phyloP scores from a whole-genome alignment of 805 yeast genomes.

The Candida ipomoeae region DNA sequence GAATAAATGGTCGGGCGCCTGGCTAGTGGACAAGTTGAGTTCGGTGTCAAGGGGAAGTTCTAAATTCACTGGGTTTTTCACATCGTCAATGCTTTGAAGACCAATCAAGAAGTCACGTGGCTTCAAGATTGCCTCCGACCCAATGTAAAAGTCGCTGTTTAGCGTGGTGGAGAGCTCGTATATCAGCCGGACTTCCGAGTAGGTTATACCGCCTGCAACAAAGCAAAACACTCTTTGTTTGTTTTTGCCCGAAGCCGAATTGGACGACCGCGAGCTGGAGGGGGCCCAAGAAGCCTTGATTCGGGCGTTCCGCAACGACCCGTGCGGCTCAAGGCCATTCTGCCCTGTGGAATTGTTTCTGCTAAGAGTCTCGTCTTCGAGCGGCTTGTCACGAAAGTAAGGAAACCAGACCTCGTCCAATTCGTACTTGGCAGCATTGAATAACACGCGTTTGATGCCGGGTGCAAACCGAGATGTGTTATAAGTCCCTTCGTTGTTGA shows the following conservation, averaged over 20 bases:
- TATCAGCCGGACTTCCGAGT: conserved; percentile 72
- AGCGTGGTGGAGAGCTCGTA: conserved; percentile 61
- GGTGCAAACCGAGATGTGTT: conserved; percentile 73
- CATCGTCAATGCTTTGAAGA: conserved; percentile 36
- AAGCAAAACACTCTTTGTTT: conserved; percentile 74
- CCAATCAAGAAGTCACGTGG: conserved; percentile 48
- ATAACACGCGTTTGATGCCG: conserved; percentile 57
- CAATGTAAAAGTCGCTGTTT: conserved; percentile 62
- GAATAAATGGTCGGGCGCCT: conserved; percentile 17
- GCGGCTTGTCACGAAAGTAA: conserved; percentile 70
- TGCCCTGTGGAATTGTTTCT: conserved; percentile 1
- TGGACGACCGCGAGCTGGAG: conserved; percentile 15
- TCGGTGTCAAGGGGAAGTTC: conserved; percentile 26
- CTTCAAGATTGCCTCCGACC: conserved; percentile 35
- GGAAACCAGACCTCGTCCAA: conserved; percentile 65
- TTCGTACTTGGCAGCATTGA: conserved; percentile 45
- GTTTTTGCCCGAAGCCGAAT: conserved; percentile 5
- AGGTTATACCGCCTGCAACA: conserved; percentile 86
- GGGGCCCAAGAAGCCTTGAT: conserved; percentile 22
- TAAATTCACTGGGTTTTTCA: conserved; percentile 37
- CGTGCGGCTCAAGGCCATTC: conserved; percentile 1
- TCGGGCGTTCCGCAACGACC: conserved; percentile 16
- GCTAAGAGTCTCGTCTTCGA: conserved; percentile 40
- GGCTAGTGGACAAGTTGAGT: conserved; percentile 10
- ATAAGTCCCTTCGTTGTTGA: conserved; percentile 47